A percentile compares a stretch with the other conserved stretches of the same genome.
phyloP scores from a whole-genome alignment of 192 early-diverging fungal species.

The Mortierella alpina region DNA sequence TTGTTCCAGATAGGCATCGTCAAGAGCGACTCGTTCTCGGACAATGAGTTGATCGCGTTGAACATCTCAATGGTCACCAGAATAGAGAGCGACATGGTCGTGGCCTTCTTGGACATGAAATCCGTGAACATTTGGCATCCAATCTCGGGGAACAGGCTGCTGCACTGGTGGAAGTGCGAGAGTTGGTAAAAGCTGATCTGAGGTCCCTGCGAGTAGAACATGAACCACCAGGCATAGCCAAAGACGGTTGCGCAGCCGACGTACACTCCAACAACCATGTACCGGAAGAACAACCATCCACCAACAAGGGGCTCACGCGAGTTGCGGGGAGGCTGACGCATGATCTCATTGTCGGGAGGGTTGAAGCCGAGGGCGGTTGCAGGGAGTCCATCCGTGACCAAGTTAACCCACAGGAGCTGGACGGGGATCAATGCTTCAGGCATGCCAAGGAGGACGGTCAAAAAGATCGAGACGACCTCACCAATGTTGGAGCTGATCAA shows the following conservation, averaged over 20 bases:
- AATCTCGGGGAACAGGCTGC: conserved; percentile 86
- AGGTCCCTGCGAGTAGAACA: conserved; percentile 91
- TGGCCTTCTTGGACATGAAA: conserved; percentile 83
- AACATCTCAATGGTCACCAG: conserved; percentile 99
- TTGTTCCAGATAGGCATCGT: conserved; percentile 94
- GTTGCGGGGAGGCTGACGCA: conserved; percentile 90
- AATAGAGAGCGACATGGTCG: conserved; percentile 95
- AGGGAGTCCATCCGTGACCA: conserved; percentile 97
- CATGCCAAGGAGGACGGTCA: conserved; percentile 96
- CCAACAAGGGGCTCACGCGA: conserved; percentile 90
- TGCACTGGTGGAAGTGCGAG: conserved; percentile 94
- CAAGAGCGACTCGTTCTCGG: conserved; percentile 94
- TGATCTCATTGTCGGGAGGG: conserved; percentile 96
- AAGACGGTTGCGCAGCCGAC: conserved; percentile 95
- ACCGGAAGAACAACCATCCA: conserved; percentile 95
- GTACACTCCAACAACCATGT: conserved; percentile 91
- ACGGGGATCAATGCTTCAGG: conserved; percentile 98
- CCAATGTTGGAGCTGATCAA: conserved; percentile 99
- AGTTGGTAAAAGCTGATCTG: conserved; percentile 90
- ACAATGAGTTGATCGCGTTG: conserved; percentile 97
- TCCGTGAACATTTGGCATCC: conserved; percentile 94
- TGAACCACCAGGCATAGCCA: conserved; percentile 99
- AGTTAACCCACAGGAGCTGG: conserved; percentile 98
- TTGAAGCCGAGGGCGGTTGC: conserved; percentile 99
- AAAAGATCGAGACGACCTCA: conserved; percentile 97